Conservation (phyloP, 305 asterid genomes). For the Fraxinus xanthoxyloides region DNA sequence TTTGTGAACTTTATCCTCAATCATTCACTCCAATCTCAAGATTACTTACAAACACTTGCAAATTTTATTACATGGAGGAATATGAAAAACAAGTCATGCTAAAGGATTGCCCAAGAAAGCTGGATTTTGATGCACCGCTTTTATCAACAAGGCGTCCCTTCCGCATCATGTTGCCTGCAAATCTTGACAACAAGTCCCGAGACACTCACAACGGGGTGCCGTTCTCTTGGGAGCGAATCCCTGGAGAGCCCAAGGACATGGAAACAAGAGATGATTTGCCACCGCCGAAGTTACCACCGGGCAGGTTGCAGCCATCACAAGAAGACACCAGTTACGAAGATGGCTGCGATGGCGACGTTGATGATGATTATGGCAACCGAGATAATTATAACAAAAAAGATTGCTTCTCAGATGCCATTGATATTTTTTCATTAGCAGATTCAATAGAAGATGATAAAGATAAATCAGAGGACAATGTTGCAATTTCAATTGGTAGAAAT, state of each 20-base stretch:
- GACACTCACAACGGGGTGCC: conserved; percentile 49
- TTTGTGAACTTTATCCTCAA: neutral
- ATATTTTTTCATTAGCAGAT: conserved; percentile 60
- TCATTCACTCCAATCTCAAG: neutral
- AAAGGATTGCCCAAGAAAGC: conserved; percentile 40
- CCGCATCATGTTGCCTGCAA: conserved; percentile 6
- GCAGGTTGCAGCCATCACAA: conserved; percentile 38
- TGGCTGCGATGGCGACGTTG: conserved; percentile 28
- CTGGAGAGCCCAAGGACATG: conserved; percentile 63
- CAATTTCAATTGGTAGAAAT: conserved; percentile 26
- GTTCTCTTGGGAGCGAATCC: conserved; percentile 69
- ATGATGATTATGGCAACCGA: conserved; percentile 12
- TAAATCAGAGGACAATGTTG: conserved; percentile 16
- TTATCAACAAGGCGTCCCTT: conserved; percentile 54
- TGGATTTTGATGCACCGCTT: conserved; percentile 64
- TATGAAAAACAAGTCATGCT: conserved; percentile 36
- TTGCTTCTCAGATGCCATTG: conserved; percentile 48
- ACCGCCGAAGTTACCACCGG: conserved; percentile 56
- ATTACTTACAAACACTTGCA: neutral
- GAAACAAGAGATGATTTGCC: conserved; percentile 20
- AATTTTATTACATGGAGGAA: conserved; percentile 36
- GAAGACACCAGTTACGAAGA: conserved; percentile 8
- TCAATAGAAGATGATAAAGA: conserved; percentile 36
- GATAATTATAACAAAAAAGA: conserved; percentile 21
- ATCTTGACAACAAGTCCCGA: conserved; percentile 4